These are phyloP conservation scores for Mentha longifolia DNA, from an alignment of 257 asterid species.

Conservation along the genomic window DNA sequence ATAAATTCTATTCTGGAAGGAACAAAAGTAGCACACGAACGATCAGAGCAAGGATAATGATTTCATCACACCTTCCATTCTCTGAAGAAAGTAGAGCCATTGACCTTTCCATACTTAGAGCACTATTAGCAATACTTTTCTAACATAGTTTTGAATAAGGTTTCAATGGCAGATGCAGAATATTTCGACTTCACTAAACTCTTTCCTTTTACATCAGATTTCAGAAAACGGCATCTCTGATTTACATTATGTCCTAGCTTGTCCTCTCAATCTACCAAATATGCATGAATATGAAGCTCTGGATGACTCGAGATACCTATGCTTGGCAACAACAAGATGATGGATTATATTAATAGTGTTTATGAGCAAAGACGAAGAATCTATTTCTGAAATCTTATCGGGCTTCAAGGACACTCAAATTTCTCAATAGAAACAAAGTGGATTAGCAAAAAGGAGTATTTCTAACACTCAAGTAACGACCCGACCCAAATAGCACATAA, in stretches of 20 bases:
- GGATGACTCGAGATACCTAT: background rate
- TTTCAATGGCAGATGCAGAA: background rate
- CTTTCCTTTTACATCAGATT: constrained; percentile 17
- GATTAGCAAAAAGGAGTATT: constrained; percentile 4
- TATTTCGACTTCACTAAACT: constrained; percentile 2
- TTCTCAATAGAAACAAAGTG: constrained; percentile 15
- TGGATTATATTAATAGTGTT: background rate
- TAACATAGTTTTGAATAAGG: background rate
- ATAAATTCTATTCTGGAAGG: background rate
- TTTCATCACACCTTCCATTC: constrained; percentile 7
- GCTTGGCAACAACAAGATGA: constrained; percentile 11
- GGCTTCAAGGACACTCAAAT: constrained; percentile 4
- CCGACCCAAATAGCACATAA: background rate
- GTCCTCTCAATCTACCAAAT: constrained; percentile 18
- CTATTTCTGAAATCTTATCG: background rate
- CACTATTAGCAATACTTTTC: background rate
- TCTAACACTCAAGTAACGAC: background rate
- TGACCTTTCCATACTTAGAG: constrained; percentile 17
- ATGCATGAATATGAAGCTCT: background rate
- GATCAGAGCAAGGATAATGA: constrained; percentile 1
- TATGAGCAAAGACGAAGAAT: background rate
- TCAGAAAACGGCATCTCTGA: constrained; percentile 20
- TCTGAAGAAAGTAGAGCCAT: constrained; percentile 12
- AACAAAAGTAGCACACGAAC: constrained; percentile 14
- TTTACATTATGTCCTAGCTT: constrained; percentile 17